Evolutionary conservation across 2,329 filamentous ascomycete genomes (phyloP).

Genomic region (Neoscytalidium dimidiatum): DNA sequence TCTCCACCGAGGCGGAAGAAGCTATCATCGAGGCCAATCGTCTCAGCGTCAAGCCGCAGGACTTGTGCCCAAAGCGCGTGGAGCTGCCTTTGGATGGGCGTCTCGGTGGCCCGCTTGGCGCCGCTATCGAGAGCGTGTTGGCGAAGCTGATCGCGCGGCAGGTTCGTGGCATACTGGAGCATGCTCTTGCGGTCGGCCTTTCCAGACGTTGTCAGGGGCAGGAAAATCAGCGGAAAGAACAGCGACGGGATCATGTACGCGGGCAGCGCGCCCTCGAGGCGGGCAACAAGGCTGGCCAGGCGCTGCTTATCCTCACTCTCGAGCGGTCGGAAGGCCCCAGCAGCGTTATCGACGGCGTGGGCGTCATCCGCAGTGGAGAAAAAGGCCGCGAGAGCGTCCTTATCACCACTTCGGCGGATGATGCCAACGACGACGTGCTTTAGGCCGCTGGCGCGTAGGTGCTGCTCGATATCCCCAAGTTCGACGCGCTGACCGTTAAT

Average conservation of each 20-base stretch:
- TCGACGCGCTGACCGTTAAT: slow-evolving; percentile 49
- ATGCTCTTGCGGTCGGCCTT: slow-evolving; percentile 33
- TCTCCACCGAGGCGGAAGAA: slow-evolving; percentile 46
- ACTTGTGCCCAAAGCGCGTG: slow-evolving; percentile 24
- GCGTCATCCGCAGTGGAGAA: neutral
- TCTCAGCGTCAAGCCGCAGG: neutral
- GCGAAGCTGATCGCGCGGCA: slow-evolving; percentile 27
- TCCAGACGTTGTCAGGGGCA: slow-evolving; percentile 38
- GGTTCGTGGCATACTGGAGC: slow-evolving; percentile 23
- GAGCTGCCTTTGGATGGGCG: slow-evolving; percentile 33
- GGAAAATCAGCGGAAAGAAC: slow-evolving; percentile 37
- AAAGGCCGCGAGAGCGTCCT: neutral
- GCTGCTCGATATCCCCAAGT: slow-evolving; percentile 49
- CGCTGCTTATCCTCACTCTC: neutral
- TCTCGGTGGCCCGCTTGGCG: neutral
- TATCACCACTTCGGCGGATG: neutral
- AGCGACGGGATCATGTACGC: slow-evolving; percentile 42
- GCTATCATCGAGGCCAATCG: slow-evolving; percentile 38
- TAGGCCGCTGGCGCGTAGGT: slow-evolving; percentile 28
- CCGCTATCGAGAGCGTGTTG: neutral
- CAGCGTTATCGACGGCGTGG: neutral
- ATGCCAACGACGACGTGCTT: neutral
- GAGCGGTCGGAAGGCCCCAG: neutral
- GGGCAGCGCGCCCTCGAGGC: neutral
- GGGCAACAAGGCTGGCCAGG: neutral